These are phyloP conservation scores for Guadua angustifolia DNA, from an alignment of 176 grass and related monocot genomes.

Conservation along the genomic window DNA sequence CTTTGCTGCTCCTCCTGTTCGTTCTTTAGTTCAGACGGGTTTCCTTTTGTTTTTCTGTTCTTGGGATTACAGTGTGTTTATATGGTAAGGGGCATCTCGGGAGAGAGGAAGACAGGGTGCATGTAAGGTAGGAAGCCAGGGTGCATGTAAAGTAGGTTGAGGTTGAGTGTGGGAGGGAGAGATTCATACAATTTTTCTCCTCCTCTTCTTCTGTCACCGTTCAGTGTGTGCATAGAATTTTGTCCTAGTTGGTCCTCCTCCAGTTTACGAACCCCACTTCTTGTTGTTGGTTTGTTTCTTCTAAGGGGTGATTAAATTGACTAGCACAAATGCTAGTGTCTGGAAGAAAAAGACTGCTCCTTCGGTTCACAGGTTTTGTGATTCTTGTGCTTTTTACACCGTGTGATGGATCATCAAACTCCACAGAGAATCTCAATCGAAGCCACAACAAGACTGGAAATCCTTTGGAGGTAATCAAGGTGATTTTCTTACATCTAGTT, in stretches of 20 bases:
- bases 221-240: not conserved
- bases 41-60: not conserved
- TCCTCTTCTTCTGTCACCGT: constrained; percentile 25
- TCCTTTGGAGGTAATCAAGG: constrained; percentile 58
- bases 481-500: constrained; percentile 10
- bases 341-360: constrained; percentile 38
- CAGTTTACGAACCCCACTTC: constrained; percentile 13
- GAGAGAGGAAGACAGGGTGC: constrained; percentile 9
- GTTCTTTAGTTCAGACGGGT: constrained; percentile 11
- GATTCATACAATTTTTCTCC: constrained; percentile 5
- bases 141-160: not conserved
- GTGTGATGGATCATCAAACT: constrained; percentile 36
- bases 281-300: constrained; percentile 30
- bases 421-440: constrained; percentile 40
- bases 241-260: constrained; percentile 9
- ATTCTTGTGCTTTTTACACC: constrained; percentile 43
- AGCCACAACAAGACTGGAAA: constrained; percentile 45
- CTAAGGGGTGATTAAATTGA: not conserved
- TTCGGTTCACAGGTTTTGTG: constrained; percentile 37
- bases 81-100: not conserved
- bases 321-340: constrained; percentile 46
- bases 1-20: not conserved
- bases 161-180: constrained; percentile 22
- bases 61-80: constrained; percentile 20
- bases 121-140: constrained; percentile 4